Percentiles rank a stretch among this genome's conserved stretches.
Conservation (phyloP, 257 asterid genomes). For the Petrea volubilis region DNA sequence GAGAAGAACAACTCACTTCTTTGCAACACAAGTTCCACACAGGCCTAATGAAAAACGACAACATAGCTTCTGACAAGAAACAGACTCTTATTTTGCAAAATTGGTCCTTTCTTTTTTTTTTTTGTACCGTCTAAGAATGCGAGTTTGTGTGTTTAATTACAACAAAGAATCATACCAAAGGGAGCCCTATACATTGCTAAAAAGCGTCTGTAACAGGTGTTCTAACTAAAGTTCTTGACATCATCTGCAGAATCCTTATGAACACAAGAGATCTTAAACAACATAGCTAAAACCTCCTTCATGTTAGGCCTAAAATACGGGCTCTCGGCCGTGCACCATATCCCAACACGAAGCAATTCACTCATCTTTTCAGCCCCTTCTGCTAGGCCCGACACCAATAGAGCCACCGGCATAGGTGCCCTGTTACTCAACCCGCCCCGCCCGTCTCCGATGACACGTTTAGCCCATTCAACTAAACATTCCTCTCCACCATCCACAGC, state of each 20-base stretch:
- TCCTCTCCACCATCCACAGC: slow-evolving; percentile 96
- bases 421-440: slow-evolving; percentile 38
- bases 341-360: slow-evolving; percentile 72
- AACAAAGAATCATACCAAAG: slow-evolving; percentile 34
- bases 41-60: neutral
- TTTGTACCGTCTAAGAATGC: slow-evolving; percentile 21
- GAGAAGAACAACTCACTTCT: no score
- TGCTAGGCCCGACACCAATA: slow-evolving; percentile 60
- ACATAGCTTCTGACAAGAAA: neutral
- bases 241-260: slow-evolving; percentile 23
- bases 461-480: slow-evolving; percentile 88
- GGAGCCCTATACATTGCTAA: slow-evolving; percentile 1
- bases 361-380: slow-evolving; percentile 77
- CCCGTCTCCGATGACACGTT: slow-evolving; percentile 73
- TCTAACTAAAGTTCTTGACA: slow-evolving; percentile 10
- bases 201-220: slow-evolving; percentile 1
- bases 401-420: slow-evolving; percentile 50
- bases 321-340: slow-evolving; percentile 71
- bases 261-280: slow-evolving; percentile 54
- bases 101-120: neutral
- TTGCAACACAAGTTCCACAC: neutral
- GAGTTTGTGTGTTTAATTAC: slow-evolving; percentile 28
- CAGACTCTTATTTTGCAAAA: slow-evolving; percentile 20
- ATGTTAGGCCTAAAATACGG: slow-evolving; percentile 85
- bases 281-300: slow-evolving; percentile 86